These are phyloP conservation scores for Yamadazyma pseudoaaseri DNA, from an alignment of 1,139 yeast species.

Conservation along the genomic window DNA sequence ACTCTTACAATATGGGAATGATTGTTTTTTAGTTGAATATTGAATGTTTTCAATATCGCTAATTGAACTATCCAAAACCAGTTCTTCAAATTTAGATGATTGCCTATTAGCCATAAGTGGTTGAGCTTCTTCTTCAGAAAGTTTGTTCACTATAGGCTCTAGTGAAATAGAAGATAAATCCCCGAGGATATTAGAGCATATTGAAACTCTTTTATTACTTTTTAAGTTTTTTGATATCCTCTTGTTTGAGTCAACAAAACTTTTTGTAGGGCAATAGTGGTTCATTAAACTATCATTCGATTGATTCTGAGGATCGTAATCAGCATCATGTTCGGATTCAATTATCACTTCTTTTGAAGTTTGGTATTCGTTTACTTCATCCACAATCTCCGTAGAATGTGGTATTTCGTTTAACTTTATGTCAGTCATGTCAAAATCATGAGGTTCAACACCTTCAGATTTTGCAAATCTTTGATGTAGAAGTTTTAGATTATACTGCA, in stretches of 20 bases:
- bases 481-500: background rate
- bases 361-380: background rate
- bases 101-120: background rate
- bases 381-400: constrained; percentile 3
- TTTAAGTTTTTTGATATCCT: too few relatives aligned
- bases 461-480: background rate
- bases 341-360: background rate
- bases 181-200: constrained; percentile 6
- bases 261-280: background rate
- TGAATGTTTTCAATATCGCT: background rate
- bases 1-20: background rate
- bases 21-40: background rate
- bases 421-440: background rate
- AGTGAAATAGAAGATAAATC: constrained; percentile 10
- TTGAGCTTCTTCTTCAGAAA: background rate
- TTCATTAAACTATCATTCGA: constrained; percentile 1
- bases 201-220: too few relatives aligned
- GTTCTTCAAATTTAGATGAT: background rate
- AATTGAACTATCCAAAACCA: background rate
- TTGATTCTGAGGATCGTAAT: constrained; percentile 2
- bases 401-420: constrained; percentile 2
- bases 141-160: background rate
- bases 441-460: background rate
- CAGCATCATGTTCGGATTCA: background rate
- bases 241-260: background rate